Evolutionary conservation across 441 rosid species (phyloP), one percentile per base, ranked within the genome.

Genomic region (Euphorbia celastroides): DNA sequence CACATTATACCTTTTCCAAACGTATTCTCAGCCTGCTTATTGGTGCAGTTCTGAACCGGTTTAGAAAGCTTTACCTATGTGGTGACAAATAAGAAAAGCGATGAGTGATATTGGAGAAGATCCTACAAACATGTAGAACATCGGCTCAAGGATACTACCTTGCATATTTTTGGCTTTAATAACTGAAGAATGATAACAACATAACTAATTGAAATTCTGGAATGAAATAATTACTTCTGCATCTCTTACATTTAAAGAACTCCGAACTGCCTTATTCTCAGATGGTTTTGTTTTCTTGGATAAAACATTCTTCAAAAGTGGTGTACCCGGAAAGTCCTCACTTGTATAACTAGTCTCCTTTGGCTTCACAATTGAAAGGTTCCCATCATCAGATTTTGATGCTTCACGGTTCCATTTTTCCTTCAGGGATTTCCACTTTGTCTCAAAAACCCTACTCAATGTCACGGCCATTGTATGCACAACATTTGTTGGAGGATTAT

Each of bases 1-100:
- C 56, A 77, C 71, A 58, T 38, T 79, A 75, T 86, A 92, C 98
- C 97, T 90, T 86, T 88, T 25, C 50, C 41, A 31, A 76, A 65
- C 61, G 19, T 70, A 67, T 75, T 73, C 20, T 65, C 78, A 0
- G 27, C 34, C 10, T 67, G 56, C 66, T 77, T 73, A 73, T 27
- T 42, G 38, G 70, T 66, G 62, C 68, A 62, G 28, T 68, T 80
- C 59, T 70, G 78, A 12, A 61, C 75, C 26, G 70, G 60, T 70
- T 79, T 80, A 65, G 80, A 61, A 67, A 44, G 67, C 71, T 80
- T 79, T 26, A 71, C 80, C 97, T 84, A 74, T 44, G 38, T 65
- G 68, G 70, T 38, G 38, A 25, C 26, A 42, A 56, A 64, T n/a
- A n/a, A n/a, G n/a, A n/a, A n/a, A n/a, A n/a, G n/a, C n/a, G n/a